Evolutionary conservation across 2,329 filamentous ascomycete genomes (phyloP).

Genomic region (Tolypocladium capitatum): DNA sequence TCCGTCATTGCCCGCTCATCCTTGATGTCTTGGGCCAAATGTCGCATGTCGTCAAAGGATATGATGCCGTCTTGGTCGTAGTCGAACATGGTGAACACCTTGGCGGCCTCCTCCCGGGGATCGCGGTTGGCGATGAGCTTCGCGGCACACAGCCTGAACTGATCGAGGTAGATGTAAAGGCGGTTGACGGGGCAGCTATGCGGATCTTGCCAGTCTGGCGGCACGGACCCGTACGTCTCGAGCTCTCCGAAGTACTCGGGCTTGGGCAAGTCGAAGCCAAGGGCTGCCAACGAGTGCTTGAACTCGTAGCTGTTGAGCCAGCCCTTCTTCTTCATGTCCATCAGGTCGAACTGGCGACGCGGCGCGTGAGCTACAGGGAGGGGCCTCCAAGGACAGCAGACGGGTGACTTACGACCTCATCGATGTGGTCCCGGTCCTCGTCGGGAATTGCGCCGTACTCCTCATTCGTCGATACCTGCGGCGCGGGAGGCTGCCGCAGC

Average conservation of each 20-base stretch:
- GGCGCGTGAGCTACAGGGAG: conserved; percentile 7
- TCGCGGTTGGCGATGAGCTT: conserved; percentile 70
- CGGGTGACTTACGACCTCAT: conserved; percentile 61
- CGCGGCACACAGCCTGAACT: conserved; percentile 58
- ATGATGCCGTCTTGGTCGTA: conserved; percentile 85
- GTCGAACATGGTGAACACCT: conserved; percentile 90
- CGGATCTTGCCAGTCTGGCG: conserved; percentile 39
- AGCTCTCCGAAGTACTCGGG: conserved; percentile 71
- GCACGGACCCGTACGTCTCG: conserved; percentile 64
- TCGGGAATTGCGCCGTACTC: conserved; percentile 48
- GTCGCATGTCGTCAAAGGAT: conserved; percentile 71
- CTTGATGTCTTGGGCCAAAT: conserved; percentile 81
- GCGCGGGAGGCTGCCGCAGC: conserved; percentile 17
- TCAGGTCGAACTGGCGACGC: conserved; percentile 63
- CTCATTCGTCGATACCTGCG: conserved; percentile 22
- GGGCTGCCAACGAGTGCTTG: conserved; percentile 87
- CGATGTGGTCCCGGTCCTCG: conserved; percentile 85
- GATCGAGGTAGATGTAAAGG: conserved; percentile 38
- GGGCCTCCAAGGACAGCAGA: background rate
- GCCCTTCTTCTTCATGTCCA: conserved; percentile 91
- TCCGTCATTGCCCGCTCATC: conserved; percentile 71
- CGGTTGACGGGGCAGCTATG: conserved; percentile 29
- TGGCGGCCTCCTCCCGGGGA: conserved; percentile 77
- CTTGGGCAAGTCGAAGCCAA: conserved; percentile 87
- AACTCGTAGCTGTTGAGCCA: conserved; percentile 97